A percentile compares a stretch with the other conserved stretches of the same genome.
Evolutionary conservation across 2,329 filamentous ascomycete genomes (phyloP).

Genomic region (Penicillium sp.): DNA sequence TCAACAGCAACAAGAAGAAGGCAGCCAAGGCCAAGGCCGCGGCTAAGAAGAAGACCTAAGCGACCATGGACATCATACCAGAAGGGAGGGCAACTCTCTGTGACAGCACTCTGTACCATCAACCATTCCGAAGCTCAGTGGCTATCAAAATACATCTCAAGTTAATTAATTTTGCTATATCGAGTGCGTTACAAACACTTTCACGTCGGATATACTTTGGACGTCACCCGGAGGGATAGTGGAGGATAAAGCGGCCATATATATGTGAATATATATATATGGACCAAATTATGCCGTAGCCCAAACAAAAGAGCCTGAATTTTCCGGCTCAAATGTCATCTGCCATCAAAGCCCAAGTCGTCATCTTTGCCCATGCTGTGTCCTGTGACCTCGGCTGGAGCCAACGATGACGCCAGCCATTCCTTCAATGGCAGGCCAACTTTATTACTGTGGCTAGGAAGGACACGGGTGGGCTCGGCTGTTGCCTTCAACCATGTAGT

Average conservation of each 20-base stretch:
- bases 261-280: neutral
- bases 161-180: conserved; percentile 6
- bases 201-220: neutral
- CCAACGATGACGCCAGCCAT: conserved; percentile 4
- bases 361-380: neutral
- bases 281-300: neutral
- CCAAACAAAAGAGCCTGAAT: neutral
- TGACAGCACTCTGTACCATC: conserved; percentile 7
- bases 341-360: neutral
- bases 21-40: conserved; percentile 86
- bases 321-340: neutral
- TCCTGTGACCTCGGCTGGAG: conserved; percentile 1
- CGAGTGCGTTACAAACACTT: neutral
- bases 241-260: neutral
- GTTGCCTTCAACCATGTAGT: neutral
- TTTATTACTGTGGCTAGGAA: neutral
- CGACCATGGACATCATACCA: neutral
- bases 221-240: neutral
- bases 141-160: conserved; percentile 2
- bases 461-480: neutral
- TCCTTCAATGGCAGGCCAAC: neutral
- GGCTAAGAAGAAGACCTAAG: conserved; percentile 78
- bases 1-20: conserved; percentile 97
- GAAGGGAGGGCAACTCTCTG: neutral
- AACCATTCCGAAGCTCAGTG: neutral